Percentiles rank a stretch among this genome's conserved stretches.
phyloP scores from a whole-genome alignment of 768 basidiomycete species.

The Calvatia gigantea region DNA sequence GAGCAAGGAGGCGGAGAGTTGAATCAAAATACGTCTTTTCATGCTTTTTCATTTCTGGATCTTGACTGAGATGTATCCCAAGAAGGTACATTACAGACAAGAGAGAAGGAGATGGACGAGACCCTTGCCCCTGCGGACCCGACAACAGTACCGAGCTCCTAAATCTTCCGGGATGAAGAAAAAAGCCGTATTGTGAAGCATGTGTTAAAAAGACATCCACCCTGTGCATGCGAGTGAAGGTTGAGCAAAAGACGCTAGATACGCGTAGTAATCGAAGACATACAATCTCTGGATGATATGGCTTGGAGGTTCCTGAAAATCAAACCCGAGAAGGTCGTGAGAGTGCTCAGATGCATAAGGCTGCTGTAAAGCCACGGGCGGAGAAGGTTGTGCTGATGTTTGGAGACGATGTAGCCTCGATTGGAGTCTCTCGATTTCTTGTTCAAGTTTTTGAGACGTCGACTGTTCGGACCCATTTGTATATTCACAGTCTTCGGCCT shows the following conservation, averaged over 20 bases:
- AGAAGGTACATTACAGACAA: conserved; percentile 37
- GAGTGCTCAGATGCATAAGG: conserved; percentile 27
- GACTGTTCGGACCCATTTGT: conserved; percentile 42
- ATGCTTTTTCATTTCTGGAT: conserved; percentile 22
- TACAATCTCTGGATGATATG: conserved; percentile 29
- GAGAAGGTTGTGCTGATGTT: conserved; percentile 15
- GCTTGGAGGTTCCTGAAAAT: conserved; percentile 27
- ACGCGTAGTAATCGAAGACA: background rate
- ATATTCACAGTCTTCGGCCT: conserved; percentile 61
- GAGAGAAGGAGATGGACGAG: conserved; percentile 36
- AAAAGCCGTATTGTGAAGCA: conserved; percentile 52
- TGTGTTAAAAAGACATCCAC: conserved; percentile 42
- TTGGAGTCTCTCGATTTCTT: conserved; percentile 44
- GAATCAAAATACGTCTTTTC: conserved; percentile 38
- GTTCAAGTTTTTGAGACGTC: conserved; percentile 46
- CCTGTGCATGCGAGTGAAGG: conserved; percentile 15
- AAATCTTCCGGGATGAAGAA: conserved; percentile 49
- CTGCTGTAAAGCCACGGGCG: conserved; percentile 28
- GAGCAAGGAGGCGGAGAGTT: conserved; percentile 35
- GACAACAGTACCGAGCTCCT: conserved; percentile 30
- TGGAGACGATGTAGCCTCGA: conserved; percentile 45
- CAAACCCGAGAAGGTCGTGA: background rate
- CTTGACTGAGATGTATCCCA: conserved; percentile 28
- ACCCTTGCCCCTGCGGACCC: conserved; percentile 27
- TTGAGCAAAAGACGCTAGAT: conserved; percentile 7